Evolutionary conservation across 139 green algal genomes (phyloP), one percentile per base, ranked within the genome.

Genomic region (Spirogloea muscicola): DNA sequence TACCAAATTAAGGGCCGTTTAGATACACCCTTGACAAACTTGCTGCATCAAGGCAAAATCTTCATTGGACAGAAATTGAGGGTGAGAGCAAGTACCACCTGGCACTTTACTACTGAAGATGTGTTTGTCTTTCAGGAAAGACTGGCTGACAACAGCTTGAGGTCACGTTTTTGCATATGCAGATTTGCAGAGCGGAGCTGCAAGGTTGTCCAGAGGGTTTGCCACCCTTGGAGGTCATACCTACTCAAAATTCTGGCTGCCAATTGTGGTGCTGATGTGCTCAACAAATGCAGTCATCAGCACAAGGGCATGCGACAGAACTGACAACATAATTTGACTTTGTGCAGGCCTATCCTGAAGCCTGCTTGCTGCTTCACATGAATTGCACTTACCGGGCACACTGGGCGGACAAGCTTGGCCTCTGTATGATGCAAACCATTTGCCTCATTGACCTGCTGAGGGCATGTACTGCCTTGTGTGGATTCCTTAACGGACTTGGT

Each of bases 1-100:
- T 74, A 74, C 18, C 63, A 44, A 27, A 42, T 74, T 7, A 33
- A 10, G 37, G 65, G 43, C 16, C 65, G n/a, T 10, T 46, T 74
- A 38, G 65, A 74, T 16, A 25, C 3, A 7, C 21, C 36, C 34
- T 46, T 74, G 38, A 55, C 65, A 13, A 34, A 37, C 21, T 39
- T 33, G 6, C 21, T 74, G 44, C 52, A 41, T 18, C 13, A 25
- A 1, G 65, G 65, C 9, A 34, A 29, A 25, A 33, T 74, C 42
- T 74, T 74, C 44, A 9, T 74, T 6, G 65, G 65, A 6, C 65
- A 74, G 38, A 74, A 74, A 29, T n/a, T 74, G 18, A 37, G 3
- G 65, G 65, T 74, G 16, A 40, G 65, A 7, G n/a, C 5, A 18
- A 65, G 18, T 38, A 31, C 41, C 39, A 42, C 2, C 3, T 5